Conservation (phyloP, 202 grass and related monocot genomes). For the Zizania palustris region DNA sequence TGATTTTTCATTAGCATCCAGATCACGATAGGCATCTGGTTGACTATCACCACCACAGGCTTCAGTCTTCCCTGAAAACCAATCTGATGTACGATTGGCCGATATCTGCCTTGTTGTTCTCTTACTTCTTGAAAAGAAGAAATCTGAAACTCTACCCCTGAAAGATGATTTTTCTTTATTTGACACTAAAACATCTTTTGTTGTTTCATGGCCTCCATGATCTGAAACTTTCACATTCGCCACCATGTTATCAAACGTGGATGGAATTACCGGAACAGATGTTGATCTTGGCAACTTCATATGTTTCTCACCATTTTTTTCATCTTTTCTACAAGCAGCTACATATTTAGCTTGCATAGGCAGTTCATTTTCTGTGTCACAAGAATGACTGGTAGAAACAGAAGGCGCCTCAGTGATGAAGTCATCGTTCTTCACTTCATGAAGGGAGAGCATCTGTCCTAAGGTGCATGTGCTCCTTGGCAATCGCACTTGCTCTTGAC, state of each 20-base stretch:
- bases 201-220: conserved; percentile 33
- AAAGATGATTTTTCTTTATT: conserved; percentile 67
- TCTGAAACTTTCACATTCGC: conserved; percentile 42
- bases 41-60: conserved; percentile 20
- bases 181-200: conserved; percentile 47
- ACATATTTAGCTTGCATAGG: conserved; percentile 27
- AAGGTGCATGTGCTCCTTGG: conserved; percentile 73
- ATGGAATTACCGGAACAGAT: conserved; percentile 45
- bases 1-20: conserved; percentile 11
- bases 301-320: conserved; percentile 31
- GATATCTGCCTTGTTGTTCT: conserved; percentile 50
- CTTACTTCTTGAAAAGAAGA: conserved; percentile 75
- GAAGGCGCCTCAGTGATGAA: neutral
- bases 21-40: neutral
- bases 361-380: conserved; percentile 40
- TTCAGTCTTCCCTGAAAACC: conserved; percentile 21
- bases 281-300: conserved; percentile 62
- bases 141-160: conserved; percentile 74
- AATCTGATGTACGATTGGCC: conserved; percentile 17
- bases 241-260: conserved; percentile 55
- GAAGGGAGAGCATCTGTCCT: conserved; percentile 80
- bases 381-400: conserved; percentile 24
- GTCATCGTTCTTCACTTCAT: conserved; percentile 57
- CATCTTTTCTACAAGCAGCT: conserved; percentile 47
- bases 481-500: conserved; percentile 40